A percentile compares a stretch with the other conserved stretches of the same genome.
Conservation (phyloP, 2,329 filamentous ascomycete species). For the Neonectria sp. region DNA sequence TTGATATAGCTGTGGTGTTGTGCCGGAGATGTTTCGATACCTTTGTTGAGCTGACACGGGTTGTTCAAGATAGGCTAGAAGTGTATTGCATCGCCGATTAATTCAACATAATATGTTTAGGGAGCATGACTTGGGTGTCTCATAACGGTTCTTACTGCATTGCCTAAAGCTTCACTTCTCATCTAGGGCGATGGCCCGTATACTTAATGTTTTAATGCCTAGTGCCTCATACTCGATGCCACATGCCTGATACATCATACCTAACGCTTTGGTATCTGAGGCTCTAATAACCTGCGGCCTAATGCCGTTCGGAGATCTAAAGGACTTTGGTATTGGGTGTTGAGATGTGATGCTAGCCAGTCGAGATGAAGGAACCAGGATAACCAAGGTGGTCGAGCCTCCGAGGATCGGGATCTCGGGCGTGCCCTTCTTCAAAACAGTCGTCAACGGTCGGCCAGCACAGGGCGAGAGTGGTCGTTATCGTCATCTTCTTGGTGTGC, state of each 20-base stretch:
- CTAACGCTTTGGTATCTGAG: too few species aligned
- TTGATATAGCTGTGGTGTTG: constrained; percentile 19
- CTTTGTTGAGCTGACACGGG: constrained; percentile 19
- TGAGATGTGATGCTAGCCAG: background rate
- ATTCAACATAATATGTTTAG: background rate
- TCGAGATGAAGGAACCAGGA: background rate
- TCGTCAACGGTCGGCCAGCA: too few species aligned
- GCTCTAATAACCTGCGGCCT: too few species aligned
- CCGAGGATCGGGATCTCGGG: too few species aligned
- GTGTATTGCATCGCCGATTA: background rate
- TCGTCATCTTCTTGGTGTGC: too few species aligned
- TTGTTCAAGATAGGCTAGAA: constrained; percentile 17
- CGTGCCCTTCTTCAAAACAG: too few species aligned
- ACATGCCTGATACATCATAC: too few species aligned
- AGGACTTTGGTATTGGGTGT: background rate
- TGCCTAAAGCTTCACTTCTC: background rate
- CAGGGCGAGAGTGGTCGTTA: too few species aligned
- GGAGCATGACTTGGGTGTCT: background rate
- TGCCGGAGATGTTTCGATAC: constrained; percentile 30
- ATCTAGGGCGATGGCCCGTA: background rate
- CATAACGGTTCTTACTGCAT: background rate
- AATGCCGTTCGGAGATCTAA: too few species aligned
- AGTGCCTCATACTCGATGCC: too few species aligned
- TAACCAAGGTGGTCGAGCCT: background rate
- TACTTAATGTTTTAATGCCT: too few species aligned